These are phyloP conservation scores for Colletotrichum tropicicola DNA, from an alignment of 2,329 filamentous ascomycete species.

Conservation along the genomic window DNA sequence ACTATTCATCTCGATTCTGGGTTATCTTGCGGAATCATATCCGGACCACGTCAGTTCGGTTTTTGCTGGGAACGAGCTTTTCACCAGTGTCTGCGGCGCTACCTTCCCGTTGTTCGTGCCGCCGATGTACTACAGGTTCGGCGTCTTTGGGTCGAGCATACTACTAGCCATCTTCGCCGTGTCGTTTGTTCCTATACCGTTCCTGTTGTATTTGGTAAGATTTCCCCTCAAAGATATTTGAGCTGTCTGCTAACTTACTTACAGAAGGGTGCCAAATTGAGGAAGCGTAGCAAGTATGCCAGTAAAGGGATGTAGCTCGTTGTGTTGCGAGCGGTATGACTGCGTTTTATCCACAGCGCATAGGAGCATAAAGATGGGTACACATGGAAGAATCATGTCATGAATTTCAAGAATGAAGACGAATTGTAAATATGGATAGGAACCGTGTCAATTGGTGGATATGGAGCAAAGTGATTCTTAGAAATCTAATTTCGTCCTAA, in stretches of 20 bases:
- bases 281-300: conserved; percentile 6
- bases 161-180: conserved; percentile 14
- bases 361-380: too few relatives aligned
- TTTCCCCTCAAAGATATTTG: background rate
- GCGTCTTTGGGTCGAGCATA: conserved; percentile 14
- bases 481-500: too few relatives aligned
- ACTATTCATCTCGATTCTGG: conserved; percentile 15
- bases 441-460: too few relatives aligned
- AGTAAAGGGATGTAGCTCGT: conserved; percentile 9
- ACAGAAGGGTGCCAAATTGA: conserved; percentile 13
- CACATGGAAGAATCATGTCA: too few relatives aligned
- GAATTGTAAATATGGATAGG: too few relatives aligned
- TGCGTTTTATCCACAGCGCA: too few relatives aligned
- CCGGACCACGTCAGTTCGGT: conserved; percentile 15
- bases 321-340: too few relatives aligned
- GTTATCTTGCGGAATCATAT: conserved; percentile 19
- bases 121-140: background rate
- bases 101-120: conserved; percentile 22
- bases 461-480: too few relatives aligned
- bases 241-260: background rate
- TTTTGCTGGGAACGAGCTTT: conserved; percentile 16
- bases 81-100: conserved; percentile 15
- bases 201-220: conserved; percentile 30
- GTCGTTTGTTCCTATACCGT: conserved; percentile 14
- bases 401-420: too few relatives aligned